Evolutionary conservation across 2,329 filamentous ascomycete species (phyloP), one percentile per base, ranked within the genome.

Genomic region (Tolypocladium inflatum): DNA sequence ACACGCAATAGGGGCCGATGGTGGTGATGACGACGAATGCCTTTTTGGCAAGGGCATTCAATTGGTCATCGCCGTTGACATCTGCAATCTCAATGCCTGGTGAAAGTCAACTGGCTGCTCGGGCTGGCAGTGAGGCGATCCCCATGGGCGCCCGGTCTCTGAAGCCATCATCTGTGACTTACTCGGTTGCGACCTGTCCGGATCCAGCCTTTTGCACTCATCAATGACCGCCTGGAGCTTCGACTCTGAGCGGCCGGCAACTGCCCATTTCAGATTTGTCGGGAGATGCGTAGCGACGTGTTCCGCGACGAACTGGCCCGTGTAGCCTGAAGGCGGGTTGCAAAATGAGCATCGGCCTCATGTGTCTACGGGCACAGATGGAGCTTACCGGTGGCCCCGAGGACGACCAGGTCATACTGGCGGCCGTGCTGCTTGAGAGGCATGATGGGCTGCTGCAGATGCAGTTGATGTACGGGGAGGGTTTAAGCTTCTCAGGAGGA

Each of bases 181-280:
- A 89, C 88, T 83, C 67, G 91, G 91, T 56, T 83, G 80, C 41
- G 76, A 68, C 56, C 92, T 86, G 70, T 95, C 86, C 2, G 85
- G 78, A 68, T 89, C 89, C 59, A 88, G 66, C 58, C 74, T 69
- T 65, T 85, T 84, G 69, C 92, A 80, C 57, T 89, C 84, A 56
- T 84, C 76, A 9, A 85, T 83, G 13, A 97, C 73, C 45, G 75
- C 74, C 63, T 88, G 81, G 5, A 97, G 80, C 71, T 96, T 96
- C 54, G 79, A 76, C 54, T 80, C 76, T n/a, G 89, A 92, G 33
- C 92, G 88, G 37, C 92, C 92, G 52, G 91, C 90, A 57, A 97
- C 78, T 17, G 90, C 92, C 92, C 92, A 97, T 76, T 85, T 91
- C 61, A 96, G 72, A 69, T 90, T 83, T 21, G 88, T 90, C 0